Evolutionary conservation across 2,329 filamentous ascomycete genomes (phyloP), one percentile per base, ranked within the genome.

Genomic region (Stromatinia cepivora): DNA sequence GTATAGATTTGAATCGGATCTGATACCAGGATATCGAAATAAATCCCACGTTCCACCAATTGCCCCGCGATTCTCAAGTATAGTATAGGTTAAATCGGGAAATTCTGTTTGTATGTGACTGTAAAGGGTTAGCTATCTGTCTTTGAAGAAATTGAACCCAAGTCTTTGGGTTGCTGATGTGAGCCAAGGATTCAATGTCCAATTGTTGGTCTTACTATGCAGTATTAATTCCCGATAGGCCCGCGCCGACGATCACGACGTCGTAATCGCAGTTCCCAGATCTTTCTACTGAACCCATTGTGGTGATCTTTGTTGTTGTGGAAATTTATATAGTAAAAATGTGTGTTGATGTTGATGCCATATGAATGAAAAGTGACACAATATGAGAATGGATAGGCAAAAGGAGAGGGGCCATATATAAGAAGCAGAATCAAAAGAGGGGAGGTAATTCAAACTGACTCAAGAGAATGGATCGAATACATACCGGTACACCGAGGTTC

Each of bases 31-130:
- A 74, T 93, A 94, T 53, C 84, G 86, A 81, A 93, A 94, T 2
- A 93, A 80, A 75, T 90, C 88, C 92, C 92, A 94, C 0, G 92
- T 94, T 1, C 92, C 92, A 1, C 92, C 92, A 8, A 94, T 82
- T 36, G 82, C 81, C 63, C 84, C 81, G 46, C 92, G 87, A 1
- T 83, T 84, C 78, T 94, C 92, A 22, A 94, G 83, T 36, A 94
- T 86, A 17, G 85, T 83, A 76, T 91, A 93, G 3, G 79, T 85
- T 52, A 83, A 80, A 0, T 78, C 73, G 0, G 89, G 88, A 1
- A 86, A 78, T 36, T 84, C 79, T 1, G 82, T 82, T 74, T 92
- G 87, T 1, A 92, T 74, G n/a, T 89, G 87, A 75, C 67, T 69
- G 31, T 17, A 28, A 15, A 57, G 2, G 15, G 28, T 58, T 58